Evolutionary conservation across 2,329 filamentous ascomycete species (phyloP).

Genomic region (Proliferodiscus dingleyae): DNA sequence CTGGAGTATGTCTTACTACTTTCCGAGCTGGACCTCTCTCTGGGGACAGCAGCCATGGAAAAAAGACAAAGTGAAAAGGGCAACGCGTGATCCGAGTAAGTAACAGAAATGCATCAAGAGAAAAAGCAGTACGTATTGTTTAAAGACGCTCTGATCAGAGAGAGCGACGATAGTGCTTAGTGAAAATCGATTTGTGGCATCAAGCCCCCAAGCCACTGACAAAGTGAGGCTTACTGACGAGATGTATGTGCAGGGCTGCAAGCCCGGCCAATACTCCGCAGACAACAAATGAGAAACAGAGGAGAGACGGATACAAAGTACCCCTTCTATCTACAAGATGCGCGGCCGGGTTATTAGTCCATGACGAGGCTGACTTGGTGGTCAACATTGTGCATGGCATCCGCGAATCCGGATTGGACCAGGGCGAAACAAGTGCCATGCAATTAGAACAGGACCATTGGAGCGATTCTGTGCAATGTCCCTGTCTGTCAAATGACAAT

Average conservation of each 20-base stretch:
- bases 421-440: too few species aligned
- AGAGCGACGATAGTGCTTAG: not conserved
- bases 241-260: conserved; percentile 9
- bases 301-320: not conserved
- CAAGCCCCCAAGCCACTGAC: not conserved
- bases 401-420: too few species aligned
- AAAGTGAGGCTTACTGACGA: conserved; percentile 20
- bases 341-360: not conserved
- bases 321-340: too few species aligned
- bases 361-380: conserved; percentile 1
- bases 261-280: not conserved
- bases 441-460: too few species aligned
- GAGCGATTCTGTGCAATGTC: too few species aligned
- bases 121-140: conserved; percentile 6
- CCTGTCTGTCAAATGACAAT: too few species aligned
- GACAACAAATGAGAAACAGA: not conserved
- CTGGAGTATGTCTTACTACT: conserved; percentile 15
- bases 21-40: conserved; percentile 15
- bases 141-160: not conserved
- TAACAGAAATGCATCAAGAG: conserved; percentile 3
- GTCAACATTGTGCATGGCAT: too few species aligned
- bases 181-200: not conserved
- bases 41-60: conserved; percentile 21
- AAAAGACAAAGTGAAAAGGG: conserved; percentile 7
- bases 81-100: conserved; percentile 8